phyloP scores from a whole-genome alignment of 2,329 filamentous ascomycete species.

The Ophiostoma novo-ulmi region DNA sequence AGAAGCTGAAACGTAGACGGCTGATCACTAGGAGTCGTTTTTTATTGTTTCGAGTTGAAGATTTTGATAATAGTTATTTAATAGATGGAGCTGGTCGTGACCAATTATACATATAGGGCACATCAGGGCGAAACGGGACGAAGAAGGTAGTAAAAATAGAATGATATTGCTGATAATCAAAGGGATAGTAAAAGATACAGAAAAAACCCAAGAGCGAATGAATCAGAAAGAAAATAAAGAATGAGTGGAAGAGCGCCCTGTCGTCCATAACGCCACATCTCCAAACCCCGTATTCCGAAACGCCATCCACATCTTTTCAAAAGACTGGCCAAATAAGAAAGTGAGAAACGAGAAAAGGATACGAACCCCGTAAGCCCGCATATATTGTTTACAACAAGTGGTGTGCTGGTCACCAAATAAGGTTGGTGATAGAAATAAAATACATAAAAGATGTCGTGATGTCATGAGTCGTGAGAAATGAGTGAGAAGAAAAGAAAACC shows the following conservation, averaged over 20 bases:
- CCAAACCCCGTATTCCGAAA: neutral
- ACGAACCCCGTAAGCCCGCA: neutral
- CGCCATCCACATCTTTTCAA: neutral
- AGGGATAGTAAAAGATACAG: neutral
- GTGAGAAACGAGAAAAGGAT: neutral
- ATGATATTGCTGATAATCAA: conserved; percentile 1
- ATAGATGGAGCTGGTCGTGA: too few relatives aligned
- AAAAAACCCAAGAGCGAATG: neutral
- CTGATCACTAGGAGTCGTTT: neutral
- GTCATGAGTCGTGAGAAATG: neutral
- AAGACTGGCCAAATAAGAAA: neutral
- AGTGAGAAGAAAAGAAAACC: neutral
- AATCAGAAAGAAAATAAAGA: neutral
- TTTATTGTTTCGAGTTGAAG: too few relatives aligned
- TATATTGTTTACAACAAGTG: neutral
- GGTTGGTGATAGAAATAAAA: neutral
- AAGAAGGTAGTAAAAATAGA: neutral
- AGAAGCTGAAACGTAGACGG: neutral
- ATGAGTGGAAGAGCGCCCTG: neutral
- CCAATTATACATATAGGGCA: neutral
- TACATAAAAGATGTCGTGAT: neutral
- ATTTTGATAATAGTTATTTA: neutral
- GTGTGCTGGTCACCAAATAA: neutral
- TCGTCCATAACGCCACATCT: neutral
- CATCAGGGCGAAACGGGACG: neutral